These are phyloP conservation scores for Penicillium sp. DNA, from an alignment of 2,329 filamentous ascomycete species.

Conservation along the genomic window DNA sequence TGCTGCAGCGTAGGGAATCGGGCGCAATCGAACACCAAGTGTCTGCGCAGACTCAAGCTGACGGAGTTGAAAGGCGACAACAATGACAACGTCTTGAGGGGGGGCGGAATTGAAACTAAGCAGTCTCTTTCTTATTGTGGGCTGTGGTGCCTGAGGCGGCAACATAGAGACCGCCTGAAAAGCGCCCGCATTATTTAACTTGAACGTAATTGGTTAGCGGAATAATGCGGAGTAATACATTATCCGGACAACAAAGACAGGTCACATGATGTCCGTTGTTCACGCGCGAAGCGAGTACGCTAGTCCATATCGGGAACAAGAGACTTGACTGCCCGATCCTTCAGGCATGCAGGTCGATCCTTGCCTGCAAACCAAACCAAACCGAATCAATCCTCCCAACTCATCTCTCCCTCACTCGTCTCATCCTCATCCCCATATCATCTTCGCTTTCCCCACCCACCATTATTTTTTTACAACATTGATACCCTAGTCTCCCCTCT, in stretches of 20 bases:
- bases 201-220: slow-evolving; percentile 18
- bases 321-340: slow-evolving; percentile 25
- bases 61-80: slow-evolving; percentile 12
- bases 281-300: slow-evolving; percentile 20
- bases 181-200: slow-evolving; percentile 20
- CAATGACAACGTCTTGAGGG: slow-evolving; percentile 15
- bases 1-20: slow-evolving; percentile 8
- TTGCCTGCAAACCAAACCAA: slow-evolving; percentile 19
- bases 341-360: slow-evolving; percentile 27
- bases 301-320: slow-evolving; percentile 10
- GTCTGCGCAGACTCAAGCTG: slow-evolving; percentile 21
- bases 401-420: slow-evolving; percentile 38
- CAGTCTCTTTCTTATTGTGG: slow-evolving; percentile 26
- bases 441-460: slow-evolving; percentile 21
- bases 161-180: slow-evolving; percentile 5
- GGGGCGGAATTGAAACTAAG: slow-evolving; percentile 21
- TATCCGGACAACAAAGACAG: neutral
- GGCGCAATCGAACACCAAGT: slow-evolving; percentile 22
- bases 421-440: slow-evolving; percentile 29
- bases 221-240: neutral
- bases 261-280: slow-evolving; percentile 14
- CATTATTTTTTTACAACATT: slow-evolving; percentile 34
- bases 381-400: slow-evolving; percentile 27
- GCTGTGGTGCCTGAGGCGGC: slow-evolving; percentile 24
- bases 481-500: slow-evolving; percentile 31